Evolutionary conservation across 2,329 filamentous ascomycete genomes (phyloP).

Genomic region (Dryadomyces quercus-mongolicae): DNA sequence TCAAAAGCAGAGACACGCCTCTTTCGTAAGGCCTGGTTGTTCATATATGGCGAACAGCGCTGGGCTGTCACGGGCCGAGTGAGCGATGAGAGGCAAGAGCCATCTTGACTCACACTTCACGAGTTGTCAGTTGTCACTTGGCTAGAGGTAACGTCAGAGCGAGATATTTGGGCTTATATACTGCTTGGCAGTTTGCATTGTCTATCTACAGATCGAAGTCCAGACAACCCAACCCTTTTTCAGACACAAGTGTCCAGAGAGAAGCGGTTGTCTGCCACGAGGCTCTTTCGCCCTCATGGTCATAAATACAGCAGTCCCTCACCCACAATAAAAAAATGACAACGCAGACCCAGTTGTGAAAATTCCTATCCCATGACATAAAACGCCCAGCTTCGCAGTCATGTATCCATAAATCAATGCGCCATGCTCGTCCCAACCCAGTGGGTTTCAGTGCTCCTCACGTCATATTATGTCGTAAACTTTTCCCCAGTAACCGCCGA

Average conservation of each 20-base stretch:
- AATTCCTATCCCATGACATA: background rate
- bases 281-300: background rate
- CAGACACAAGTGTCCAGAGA: background rate
- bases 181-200: background rate
- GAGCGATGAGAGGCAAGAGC: background rate
- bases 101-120: background rate
- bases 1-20: background rate
- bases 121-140: too few species aligned
- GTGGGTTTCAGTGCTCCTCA: background rate
- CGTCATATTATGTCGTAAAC: background rate
- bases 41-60: too few species aligned
- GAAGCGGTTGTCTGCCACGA: background rate
- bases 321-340: background rate
- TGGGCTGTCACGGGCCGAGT: background rate
- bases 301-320: background rate
- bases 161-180: background rate
- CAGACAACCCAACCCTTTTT: background rate
- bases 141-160: too few species aligned
- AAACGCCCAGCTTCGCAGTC: background rate
- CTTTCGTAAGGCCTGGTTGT: background rate
- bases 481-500: background rate
- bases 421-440: background rate
- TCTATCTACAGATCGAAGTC: background rate
- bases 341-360: background rate
- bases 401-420: background rate